Evolutionary conservation across 1,139 yeast species (phyloP), one percentile per base, ranked within the genome.

Genomic region (Hyphopichia fennica): DNA sequence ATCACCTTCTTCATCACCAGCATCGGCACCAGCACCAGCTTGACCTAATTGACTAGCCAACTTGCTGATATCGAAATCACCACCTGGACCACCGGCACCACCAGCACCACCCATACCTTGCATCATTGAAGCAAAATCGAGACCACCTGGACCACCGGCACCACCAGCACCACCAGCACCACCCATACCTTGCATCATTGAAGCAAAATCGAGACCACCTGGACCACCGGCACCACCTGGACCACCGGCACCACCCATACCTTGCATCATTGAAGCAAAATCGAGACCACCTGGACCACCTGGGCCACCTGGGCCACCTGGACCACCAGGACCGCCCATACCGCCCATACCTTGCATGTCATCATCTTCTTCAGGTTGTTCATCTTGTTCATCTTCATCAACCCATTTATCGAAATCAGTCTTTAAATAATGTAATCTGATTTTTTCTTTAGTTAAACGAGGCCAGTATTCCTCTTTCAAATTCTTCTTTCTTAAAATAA

Each of bases 351-450:
- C 58, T 35, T 55, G 51, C 53, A 62, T 57, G 35, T 66, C 77
- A 35, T 66, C 71, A 33, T 75, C 81, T 15, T 72, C 77, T 35
- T 69, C 83, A 8, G 67, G 69, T 34, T 61, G 63, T 52, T 79
- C 88, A 37, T 87, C 89, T 66, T 88, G 96, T 66, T 89, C 96
- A 58, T 90, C 96, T 71, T 89, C 96, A 61, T 89, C 96, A 36
- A 86, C 95, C 99, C 99, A 93, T 66, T 84, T 87, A 71, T 91
- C 96, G 59, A 93, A 93, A 62, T 93, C 99, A 14, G 99, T 93
- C 73, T 88, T 87, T 62, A 93, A 81, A 65, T 79, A 88, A 53
- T 80, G 85, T 51, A 73, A 77, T 60, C 78, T 86, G 54, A 75
- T 73, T 69, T 82, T 87, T 57, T 80, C 88, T 69, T 83, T 87